Percentiles rank a stretch among this genome's conserved stretches.
Conservation (phyloP, 129 eudicot species). For the Pseudognaphalium luteoalbum region DNA sequence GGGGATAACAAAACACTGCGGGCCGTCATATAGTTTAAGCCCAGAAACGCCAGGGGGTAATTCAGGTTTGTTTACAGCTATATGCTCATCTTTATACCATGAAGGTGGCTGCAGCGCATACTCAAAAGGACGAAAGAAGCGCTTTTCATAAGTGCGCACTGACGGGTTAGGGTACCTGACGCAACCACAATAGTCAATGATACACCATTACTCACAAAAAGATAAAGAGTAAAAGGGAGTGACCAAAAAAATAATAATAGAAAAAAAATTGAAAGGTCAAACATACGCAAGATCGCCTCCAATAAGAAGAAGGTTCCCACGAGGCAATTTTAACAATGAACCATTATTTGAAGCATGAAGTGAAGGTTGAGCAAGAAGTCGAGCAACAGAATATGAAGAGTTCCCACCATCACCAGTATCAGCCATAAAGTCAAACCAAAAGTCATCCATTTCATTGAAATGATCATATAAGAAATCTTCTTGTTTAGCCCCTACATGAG, state of each 20-base stretch:
- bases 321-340: constrained; percentile 48
- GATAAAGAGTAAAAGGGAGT: background rate
- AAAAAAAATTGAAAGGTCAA: background rate
- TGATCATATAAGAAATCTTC: constrained; percentile 79
- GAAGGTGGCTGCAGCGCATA: constrained; percentile 88
- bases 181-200: constrained; percentile 1
- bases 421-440: constrained; percentile 99
- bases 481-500: constrained; percentile 51
- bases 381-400: constrained; percentile 75
- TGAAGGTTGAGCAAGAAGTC: constrained; percentile 87
- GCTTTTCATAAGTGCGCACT: constrained; percentile 71
- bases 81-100: constrained; percentile 85
- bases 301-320: constrained; percentile 71
- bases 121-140: constrained; percentile 85
- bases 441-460: constrained; percentile 63
- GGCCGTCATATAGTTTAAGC: constrained; percentile 72
- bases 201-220: background rate
- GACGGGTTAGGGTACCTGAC: constrained; percentile 96
- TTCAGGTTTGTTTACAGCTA: constrained; percentile 89
- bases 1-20: constrained; percentile 91
- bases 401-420: constrained; percentile 99
- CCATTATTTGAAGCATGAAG: constrained; percentile 35
- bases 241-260: background rate
- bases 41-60: constrained; percentile 70
- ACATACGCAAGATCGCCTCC: constrained; percentile 99